phyloP scores from a whole-genome alignment of 495 filamentous ascomycete species.

The Xylaria cubensis region DNA sequence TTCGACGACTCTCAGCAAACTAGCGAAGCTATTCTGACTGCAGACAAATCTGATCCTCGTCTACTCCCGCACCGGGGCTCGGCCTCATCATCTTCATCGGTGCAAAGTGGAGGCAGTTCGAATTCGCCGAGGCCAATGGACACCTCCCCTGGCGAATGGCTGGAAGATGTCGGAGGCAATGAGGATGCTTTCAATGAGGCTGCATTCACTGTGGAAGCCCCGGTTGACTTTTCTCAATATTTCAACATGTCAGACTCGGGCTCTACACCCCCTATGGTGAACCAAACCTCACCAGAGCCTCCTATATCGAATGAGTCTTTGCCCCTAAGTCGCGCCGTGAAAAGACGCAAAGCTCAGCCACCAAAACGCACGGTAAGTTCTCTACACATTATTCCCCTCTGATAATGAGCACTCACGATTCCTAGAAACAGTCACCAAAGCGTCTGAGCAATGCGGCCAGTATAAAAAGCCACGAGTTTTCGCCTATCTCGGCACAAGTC shows the following conservation, averaged over 20 bases:
- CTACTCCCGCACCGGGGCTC: conserved; percentile 37
- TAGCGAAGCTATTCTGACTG: neutral
- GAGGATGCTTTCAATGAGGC: conserved; percentile 27
- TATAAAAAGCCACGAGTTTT: conserved; percentile 53
- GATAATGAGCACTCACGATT: conserved; percentile 26
- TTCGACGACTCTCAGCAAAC: neutral
- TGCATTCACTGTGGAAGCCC: conserved; percentile 31
- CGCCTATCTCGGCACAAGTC: conserved; percentile 53
- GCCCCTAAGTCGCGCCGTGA: conserved; percentile 32
- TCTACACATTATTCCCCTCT: neutral
- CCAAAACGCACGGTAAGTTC: conserved; percentile 43
- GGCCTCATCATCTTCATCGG: conserved; percentile 39
- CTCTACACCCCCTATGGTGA: conserved; percentile 55
- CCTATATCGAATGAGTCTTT: conserved; percentile 9
- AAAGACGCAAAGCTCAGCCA: conserved; percentile 41
- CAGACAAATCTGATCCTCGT: conserved; percentile 8
- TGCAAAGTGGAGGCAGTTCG: conserved; percentile 28
- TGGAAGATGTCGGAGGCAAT: conserved; percentile 24
- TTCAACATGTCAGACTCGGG: conserved; percentile 77
- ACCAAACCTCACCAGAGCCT: conserved; percentile 37
- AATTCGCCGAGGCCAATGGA: conserved; percentile 32
- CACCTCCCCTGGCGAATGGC: conserved; percentile 14
- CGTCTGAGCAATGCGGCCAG: conserved; percentile 47
- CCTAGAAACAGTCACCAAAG: conserved; percentile 48
- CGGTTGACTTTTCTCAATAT: conserved; percentile 61